A percentile compares a stretch with the other conserved stretches of the same genome.
These are phyloP conservation scores for Bryum argenteum DNA, from an alignment of 225 moss, liverwort and hornwort species.

Conservation along the genomic window DNA sequence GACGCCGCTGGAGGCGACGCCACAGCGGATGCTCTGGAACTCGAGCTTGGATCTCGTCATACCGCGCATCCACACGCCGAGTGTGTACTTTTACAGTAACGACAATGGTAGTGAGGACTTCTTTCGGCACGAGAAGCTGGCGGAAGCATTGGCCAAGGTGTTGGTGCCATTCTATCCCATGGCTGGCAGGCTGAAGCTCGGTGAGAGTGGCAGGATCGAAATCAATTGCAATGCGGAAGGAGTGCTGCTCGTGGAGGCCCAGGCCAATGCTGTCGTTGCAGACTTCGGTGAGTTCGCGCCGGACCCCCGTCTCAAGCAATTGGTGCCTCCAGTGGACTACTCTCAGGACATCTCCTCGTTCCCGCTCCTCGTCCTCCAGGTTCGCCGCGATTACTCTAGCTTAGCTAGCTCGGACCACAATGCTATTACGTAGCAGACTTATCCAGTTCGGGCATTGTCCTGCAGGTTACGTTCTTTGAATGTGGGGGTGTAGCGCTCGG, in stretches of 20 bases:
- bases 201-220: constrained; percentile 59
- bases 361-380: constrained; percentile 89
- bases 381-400: constrained; percentile 17
- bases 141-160: constrained; percentile 65
- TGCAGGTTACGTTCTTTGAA: constrained; percentile 77
- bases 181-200: constrained; percentile 71
- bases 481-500: constrained; percentile 87
- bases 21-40: constrained; percentile 65
- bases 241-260: constrained; percentile 83
- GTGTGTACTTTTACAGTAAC: constrained; percentile 81
- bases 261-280: constrained; percentile 56
- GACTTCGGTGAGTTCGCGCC: constrained; percentile 91
- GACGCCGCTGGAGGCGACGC: constrained; percentile 64
- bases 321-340: constrained; percentile 79
- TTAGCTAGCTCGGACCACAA: no score
- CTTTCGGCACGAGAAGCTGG: constrained; percentile 64
- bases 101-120: constrained; percentile 41
- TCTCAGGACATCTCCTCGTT: constrained; percentile 64
- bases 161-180: constrained; percentile 88
- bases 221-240: constrained; percentile 75
- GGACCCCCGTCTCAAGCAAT: constrained; percentile 65
- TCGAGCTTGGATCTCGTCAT: constrained; percentile 91
- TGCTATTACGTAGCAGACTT: no score
- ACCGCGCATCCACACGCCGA: constrained; percentile 81
- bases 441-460: no score